Evolutionary conservation across 2,329 filamentous ascomycete genomes (phyloP).

Genomic region (Apiospora sp.): DNA sequence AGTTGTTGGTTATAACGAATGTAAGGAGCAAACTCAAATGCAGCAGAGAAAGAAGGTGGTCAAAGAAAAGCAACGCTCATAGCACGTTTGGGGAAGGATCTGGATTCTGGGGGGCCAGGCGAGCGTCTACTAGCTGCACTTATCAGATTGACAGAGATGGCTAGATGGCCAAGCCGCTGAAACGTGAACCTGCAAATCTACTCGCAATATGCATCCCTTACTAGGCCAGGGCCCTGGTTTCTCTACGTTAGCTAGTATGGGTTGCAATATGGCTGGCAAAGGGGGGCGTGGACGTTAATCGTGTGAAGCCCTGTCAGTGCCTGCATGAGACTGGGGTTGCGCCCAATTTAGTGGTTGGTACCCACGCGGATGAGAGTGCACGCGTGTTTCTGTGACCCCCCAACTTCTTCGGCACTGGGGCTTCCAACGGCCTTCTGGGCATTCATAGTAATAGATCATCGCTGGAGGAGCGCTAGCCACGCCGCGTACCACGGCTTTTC

Average conservation of each 20-base stretch:
- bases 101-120: neutral
- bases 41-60: neutral
- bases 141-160: neutral
- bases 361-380: constrained; percentile 6
- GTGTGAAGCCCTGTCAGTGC: constrained; percentile 7
- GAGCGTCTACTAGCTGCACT: neutral
- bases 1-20: neutral
- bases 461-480: neutral
- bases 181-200: constrained; percentile 19
- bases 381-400: constrained; percentile 17
- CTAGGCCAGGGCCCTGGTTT: constrained; percentile 6
- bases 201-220: constrained; percentile 7
- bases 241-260: neutral
- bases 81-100: neutral
- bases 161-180: neutral
- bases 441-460: constrained; percentile 20
- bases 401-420: constrained; percentile 12
- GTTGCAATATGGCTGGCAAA: neutral
- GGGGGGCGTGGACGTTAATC: neutral
- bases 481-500: constrained; percentile 14
- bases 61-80: neutral
- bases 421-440: constrained; percentile 1
- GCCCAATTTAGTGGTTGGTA: constrained; percentile 16
- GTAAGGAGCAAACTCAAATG: neutral
- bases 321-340: constrained; percentile 14